Percentiles rank a stretch among this genome's conserved stretches.
phyloP scores from a whole-genome alignment of 1,139 yeast species.

The Geotrichum fermentans region DNA sequence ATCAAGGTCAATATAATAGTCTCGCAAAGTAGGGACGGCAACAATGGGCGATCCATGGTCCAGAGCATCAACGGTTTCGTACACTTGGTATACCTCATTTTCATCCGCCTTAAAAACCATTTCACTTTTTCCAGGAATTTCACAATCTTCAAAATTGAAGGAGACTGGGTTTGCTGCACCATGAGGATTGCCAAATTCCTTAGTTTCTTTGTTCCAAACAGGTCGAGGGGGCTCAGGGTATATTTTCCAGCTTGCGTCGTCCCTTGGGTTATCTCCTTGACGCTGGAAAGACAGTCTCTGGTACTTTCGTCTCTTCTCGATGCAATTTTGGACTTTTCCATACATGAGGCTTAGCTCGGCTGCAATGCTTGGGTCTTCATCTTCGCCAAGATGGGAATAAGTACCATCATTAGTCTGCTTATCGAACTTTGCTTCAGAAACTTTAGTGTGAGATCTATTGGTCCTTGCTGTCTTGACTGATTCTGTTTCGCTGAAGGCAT shows the following conservation, averaged over 20 bases:
- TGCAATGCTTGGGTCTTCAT: conserved; percentile 60
- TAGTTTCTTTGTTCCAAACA: conserved; percentile 68
- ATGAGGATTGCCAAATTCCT: conserved; percentile 24
- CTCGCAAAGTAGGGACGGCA: conserved; percentile 70
- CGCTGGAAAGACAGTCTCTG: conserved; percentile 66
- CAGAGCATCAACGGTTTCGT: conserved; percentile 38
- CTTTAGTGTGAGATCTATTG: conserved; percentile 1
- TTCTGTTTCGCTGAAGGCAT: conserved; percentile 11
- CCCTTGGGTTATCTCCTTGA: conserved; percentile 78
- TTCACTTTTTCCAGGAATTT: conserved; percentile 58
- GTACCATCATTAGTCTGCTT: conserved; percentile 30
- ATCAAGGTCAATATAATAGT: conserved; percentile 79
- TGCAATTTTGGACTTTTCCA: conserved; percentile 63
- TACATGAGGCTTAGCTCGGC: conserved; percentile 68
- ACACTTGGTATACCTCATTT: conserved; percentile 67
- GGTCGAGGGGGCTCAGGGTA: conserved; percentile 96
- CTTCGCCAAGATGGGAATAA: conserved; percentile 27
- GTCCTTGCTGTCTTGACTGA: conserved; percentile 3
- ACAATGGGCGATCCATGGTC: conserved; percentile 42
- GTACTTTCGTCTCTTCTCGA: conserved; percentile 73
- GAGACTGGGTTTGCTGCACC: conserved; percentile 40
- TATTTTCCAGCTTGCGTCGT: conserved; percentile 61
- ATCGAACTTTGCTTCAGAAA: conserved; percentile 22
- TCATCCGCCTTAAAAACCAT: conserved; percentile 50
- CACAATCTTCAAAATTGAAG: conserved; percentile 57